Evolutionary conservation across 768 basidiomycete species (phyloP), one percentile per base, ranked within the genome.

Genomic region (Asterophora lycoperdoides): DNA sequence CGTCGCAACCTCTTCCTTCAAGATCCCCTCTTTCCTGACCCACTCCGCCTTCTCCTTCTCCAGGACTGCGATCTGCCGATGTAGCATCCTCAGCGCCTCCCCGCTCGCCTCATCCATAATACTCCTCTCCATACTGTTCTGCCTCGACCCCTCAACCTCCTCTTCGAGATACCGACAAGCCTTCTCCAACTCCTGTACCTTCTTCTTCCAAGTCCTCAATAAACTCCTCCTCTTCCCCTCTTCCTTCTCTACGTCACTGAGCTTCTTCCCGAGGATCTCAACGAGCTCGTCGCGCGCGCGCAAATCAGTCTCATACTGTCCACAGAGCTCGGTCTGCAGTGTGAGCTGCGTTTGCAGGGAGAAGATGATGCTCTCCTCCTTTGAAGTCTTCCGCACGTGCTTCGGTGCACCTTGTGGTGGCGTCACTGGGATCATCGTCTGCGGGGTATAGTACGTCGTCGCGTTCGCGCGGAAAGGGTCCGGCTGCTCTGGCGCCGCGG

Each of bases 51-150:
- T 81, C 67, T 88, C 87, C 36, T 78, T 68, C 58, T 89, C 85
- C 32, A 94, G 71, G n/a, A 78, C 75, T 7, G 79, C 77, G 53
- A 97, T 91, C 60, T 89, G 84, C 5, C 76, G 67, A 59, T 97
- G 89, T 37, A 96, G 75, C 67, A 82, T 81, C 38, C 88, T 75
- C 60, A 97, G 70, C 26, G 84, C 90, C 64, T 83, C 83, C 2
- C 85, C 77, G 50, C 86, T 88, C 1, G 88, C 85, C 55, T 84
- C 85, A 58, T 89, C 87, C 75, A 95, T 93, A 34, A 94, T 68
- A 53, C 90, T 88, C 15, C 84, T 71, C 51, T 88, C 86, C 64
- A 91, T 70, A 58, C 84, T 89, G 59, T 89, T 89, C 56, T 88
- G 83, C 34, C 92, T 75, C 36, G 86, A 86, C 6, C 79, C 74